Conservation (phyloP, 441 rosid species). For the Biscutella laevigata region DNA sequence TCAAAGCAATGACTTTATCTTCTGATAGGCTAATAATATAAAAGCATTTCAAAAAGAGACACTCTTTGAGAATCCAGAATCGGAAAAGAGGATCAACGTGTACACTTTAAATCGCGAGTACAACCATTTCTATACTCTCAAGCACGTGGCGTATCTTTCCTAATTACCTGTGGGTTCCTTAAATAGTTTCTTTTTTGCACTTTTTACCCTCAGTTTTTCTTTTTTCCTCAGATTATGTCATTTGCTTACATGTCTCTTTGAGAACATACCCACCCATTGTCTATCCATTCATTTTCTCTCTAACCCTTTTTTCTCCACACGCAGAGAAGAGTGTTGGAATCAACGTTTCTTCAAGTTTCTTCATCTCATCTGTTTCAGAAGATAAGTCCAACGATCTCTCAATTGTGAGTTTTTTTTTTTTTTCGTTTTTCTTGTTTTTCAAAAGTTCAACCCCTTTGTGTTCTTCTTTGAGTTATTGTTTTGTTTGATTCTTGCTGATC, state of each 20-base stretch:
- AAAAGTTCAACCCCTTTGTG: not conserved
- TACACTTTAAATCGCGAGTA: not conserved
- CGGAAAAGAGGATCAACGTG: constrained; percentile 6
- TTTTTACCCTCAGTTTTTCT: constrained; percentile 9
- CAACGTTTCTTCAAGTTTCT: not conserved
- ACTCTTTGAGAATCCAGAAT: constrained; percentile 5
- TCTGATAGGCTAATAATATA: constrained; percentile 9
- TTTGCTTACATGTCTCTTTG: constrained; percentile 21
- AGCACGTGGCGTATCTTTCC: not conserved
- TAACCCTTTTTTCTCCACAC: constrained; percentile 2
- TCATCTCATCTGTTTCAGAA: not conserved
- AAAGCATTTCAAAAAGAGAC: not conserved
- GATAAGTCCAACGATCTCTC: not conserved
- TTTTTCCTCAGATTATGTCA: constrained; percentile 15
- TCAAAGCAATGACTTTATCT: constrained; percentile 2
- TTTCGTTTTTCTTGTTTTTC: not conserved
- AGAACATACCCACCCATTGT: constrained; percentile 26
- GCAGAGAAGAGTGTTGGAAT: not conserved
- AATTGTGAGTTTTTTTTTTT: constrained; percentile 12
- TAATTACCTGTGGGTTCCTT: constrained; percentile 19
- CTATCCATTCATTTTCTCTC: constrained; percentile 18
- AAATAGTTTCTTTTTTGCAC: not conserved
- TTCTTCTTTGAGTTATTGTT: not conserved
- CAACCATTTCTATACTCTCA: not conserved
- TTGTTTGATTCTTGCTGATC: not conserved